Evolutionary conservation across 1,284 basidiomycete genomes (phyloP), one percentile per base, ranked within the genome.

Genomic region (Cutaneotrichosporon spelunceum): DNA sequence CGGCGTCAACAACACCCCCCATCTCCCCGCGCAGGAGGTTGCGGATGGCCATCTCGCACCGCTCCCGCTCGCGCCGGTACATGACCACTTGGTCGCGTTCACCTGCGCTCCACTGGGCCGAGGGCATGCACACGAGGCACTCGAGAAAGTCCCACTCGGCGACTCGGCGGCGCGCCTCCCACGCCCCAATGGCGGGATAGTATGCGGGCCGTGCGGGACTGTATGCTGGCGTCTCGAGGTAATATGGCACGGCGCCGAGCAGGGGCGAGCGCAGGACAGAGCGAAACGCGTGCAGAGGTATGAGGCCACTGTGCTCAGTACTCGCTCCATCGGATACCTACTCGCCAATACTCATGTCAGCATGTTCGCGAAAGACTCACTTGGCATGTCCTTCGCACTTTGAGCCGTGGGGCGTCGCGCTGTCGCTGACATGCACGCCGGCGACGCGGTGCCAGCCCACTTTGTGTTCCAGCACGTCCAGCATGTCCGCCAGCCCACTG

Each of bases 191-290:
- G 13, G n/a, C 19, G n/a, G 45, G 16, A 23, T 33, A 11, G 4
- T 48, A 10, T 1, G 16, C 10, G 4, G 62, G 49, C 2, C 60
- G 49, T 0, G 44, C 30, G 7, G 29, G 36, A 13, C 14, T 33
- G 55, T 60, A 54, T 9, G 36, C 27, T 8, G 61, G 60, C 11
- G 61, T 66, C 44, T 66, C 64, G 27, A 66, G 61, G 48, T 53
- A 63, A 36, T 56, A 63, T 4, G 64, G 64, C 23, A 65, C 52
- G 33, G 45, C 26, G 30, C 56, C 53, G 29, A 62, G 57, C n/a
- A 57, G 23, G 2, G 42, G 61, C 2, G 44, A 14, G 24, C 57
- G 34, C 8, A 66, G 56, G 49, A 66, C 42, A 33, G 11, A 4
- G 4, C 64, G 58, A 42, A 62, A 60, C 2, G 56, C 56, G 6